phyloP scores from a whole-genome alignment of 768 basidiomycete genomes.

The Cystofilobasidium bisporidii region DNA sequence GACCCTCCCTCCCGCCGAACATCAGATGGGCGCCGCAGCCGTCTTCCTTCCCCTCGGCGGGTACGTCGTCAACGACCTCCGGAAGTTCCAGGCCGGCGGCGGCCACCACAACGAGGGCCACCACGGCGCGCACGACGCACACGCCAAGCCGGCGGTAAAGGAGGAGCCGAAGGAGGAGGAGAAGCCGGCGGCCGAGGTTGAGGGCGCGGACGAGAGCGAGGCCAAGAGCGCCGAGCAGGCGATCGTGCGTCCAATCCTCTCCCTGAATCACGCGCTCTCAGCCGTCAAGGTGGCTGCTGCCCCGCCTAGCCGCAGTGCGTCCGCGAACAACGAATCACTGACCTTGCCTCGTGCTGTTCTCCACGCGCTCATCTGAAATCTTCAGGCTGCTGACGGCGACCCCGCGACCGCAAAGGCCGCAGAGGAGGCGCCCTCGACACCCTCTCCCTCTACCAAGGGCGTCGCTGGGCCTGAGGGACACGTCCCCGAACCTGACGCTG shows the following conservation, averaged over 20 bases:
- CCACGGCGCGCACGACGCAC: neutral
- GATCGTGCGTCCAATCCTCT: neutral
- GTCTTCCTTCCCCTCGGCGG: neutral
- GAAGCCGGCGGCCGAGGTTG: neutral
- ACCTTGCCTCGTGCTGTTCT: neutral
- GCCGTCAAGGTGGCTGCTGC: no score
- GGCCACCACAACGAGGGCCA: neutral
- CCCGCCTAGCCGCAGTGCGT: no score
- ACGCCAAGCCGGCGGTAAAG: neutral
- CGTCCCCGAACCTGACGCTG: neutral
- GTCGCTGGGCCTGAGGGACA: neutral
- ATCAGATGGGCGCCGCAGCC: neutral
- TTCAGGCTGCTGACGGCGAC: neutral
- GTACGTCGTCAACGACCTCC: slow-evolving; percentile 8
- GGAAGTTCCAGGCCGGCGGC: neutral
- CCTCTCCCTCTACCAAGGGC: no score
- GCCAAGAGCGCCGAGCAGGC: slow-evolving; percentile 1
- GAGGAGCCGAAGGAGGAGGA: neutral
- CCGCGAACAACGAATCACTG: no score
- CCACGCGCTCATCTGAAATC: no score
- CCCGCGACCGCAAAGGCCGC: neutral
- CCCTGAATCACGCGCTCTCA: no score
- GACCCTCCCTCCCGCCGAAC: no score
- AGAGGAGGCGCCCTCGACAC: neutral
- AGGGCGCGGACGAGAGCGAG: neutral